Conservation (phyloP, 495 filamentous ascomycete species). For the Aspergillus ellipticus region DNA sequence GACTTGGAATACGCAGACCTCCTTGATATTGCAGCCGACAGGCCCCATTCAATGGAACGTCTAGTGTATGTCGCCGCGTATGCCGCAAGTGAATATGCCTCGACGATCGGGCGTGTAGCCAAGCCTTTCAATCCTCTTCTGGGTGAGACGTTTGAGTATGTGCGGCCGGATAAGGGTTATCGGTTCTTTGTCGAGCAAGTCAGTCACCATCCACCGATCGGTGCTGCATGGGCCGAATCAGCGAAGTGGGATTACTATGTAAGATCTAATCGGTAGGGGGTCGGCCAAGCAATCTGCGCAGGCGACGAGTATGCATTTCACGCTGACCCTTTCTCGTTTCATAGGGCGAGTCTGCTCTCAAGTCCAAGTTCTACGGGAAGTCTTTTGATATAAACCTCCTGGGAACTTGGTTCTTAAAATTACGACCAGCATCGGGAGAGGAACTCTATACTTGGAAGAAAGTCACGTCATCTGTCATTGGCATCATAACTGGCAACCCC, state of each 20-base stretch:
- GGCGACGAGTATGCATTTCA: neutral
- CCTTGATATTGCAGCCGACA: conserved; percentile 82
- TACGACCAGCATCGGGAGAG: conserved; percentile 75
- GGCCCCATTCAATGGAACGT: conserved; percentile 81
- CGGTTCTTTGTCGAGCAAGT: conserved; percentile 99
- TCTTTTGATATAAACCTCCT: conserved; percentile 96
- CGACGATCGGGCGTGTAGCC: conserved; percentile 91
- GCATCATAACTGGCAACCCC: conserved; percentile 94
- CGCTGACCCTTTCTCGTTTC: neutral
- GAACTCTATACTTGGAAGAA: conserved; percentile 99
- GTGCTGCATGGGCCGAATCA: conserved; percentile 89
- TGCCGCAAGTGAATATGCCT: conserved; percentile 93
- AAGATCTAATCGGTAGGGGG: too few species aligned
- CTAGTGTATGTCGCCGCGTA: conserved; percentile 96
- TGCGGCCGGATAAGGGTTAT: conserved; percentile 90
- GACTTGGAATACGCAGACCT: conserved; percentile 98
- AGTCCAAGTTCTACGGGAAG: conserved; percentile 96
- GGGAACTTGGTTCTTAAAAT: conserved; percentile 92
- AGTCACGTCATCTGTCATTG: conserved; percentile 93
- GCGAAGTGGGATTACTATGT: conserved; percentile 94
- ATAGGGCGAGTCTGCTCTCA: conserved; percentile 87
- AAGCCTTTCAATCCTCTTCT: conserved; percentile 97
- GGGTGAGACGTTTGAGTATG: conserved; percentile 97
- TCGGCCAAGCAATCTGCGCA: too few species aligned
- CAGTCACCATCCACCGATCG: conserved; percentile 94